Conservation (phyloP, 306 rosid species). For the Quercus suber region DNA sequence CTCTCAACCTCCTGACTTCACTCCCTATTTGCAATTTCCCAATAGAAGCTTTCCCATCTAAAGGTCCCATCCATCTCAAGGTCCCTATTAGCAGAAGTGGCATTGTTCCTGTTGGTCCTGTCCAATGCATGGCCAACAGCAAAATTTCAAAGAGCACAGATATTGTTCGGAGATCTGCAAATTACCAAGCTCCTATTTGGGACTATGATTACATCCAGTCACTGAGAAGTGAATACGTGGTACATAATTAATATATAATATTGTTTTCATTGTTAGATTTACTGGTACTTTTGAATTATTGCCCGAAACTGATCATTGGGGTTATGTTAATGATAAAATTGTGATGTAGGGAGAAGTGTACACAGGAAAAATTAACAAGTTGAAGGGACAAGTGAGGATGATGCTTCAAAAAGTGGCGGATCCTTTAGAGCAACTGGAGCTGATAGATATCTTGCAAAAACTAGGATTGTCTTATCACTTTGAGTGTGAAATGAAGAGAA, state of each 20-base stretch:
- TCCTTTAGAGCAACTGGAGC: slow-evolving; percentile 20
- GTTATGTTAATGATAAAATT: not conserved
- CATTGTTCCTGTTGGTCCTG: not conserved
- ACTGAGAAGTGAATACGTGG: not conserved
- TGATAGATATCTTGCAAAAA: slow-evolving; percentile 19
- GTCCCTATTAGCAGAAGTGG: not conserved
- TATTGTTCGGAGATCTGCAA: slow-evolving; percentile 17
- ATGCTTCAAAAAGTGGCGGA: not conserved
- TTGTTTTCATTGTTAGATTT: not conserved
- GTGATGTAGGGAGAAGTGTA: slow-evolving; percentile 6
- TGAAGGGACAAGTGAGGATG: not conserved
- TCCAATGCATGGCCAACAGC: not conserved
- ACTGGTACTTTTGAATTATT: no score
- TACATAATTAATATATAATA: not conserved
- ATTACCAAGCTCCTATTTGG: slow-evolving; percentile 10
- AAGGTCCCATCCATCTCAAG: not conserved
- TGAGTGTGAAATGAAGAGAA: not conserved
- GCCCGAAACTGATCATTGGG: no score
- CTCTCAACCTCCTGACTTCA: not conserved
- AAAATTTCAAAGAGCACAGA: not conserved
- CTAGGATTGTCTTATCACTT: slow-evolving; percentile 26
- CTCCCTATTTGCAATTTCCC: not conserved
- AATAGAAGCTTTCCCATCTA: not conserved
- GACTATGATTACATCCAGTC: no score
- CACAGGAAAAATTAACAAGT: not conserved